These are phyloP conservation scores for Xylariaceae sp. DNA, from an alignment of 2,329 filamentous ascomycete species.

Conservation along the genomic window DNA sequence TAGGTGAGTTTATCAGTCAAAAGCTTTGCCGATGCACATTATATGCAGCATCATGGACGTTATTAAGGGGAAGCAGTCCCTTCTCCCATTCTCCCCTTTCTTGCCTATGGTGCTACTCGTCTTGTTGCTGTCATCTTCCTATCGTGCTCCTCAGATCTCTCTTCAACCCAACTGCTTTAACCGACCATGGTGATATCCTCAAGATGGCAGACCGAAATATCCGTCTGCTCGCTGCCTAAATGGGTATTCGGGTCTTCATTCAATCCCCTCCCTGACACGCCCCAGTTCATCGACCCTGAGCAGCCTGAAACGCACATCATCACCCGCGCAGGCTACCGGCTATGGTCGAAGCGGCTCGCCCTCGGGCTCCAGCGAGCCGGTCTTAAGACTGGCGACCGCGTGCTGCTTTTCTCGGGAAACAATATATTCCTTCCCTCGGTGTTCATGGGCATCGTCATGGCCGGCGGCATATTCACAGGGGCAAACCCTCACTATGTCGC, in stretches of 20 bases:
- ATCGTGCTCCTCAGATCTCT: not conserved
- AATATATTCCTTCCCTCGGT: conserved; percentile 66
- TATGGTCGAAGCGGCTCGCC: conserved; percentile 68
- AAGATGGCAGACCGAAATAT: conserved; percentile 41
- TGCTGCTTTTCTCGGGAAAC: conserved; percentile 70
- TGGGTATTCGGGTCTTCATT: conserved; percentile 51
- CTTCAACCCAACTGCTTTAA: not conserved
- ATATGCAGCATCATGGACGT: no score
- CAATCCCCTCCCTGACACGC: conserved; percentile 39
- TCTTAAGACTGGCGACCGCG: conserved; percentile 61
- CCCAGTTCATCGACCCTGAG: conserved; percentile 58
- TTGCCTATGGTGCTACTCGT: no score
- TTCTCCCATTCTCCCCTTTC: no score
- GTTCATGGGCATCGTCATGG: conserved; percentile 70
- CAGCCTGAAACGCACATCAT: conserved; percentile 62
- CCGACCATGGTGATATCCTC: conserved; percentile 44
- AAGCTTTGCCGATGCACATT: no score
- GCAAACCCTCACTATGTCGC: conserved; percentile 66
- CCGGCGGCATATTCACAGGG: conserved; percentile 71
- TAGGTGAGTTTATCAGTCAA: no score
- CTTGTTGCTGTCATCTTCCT: not conserved
- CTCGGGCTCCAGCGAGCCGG: conserved; percentile 61
- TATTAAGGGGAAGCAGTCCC: no score
- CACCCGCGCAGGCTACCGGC: conserved; percentile 58
- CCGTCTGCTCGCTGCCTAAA: conserved; percentile 47